Evolutionary conservation across 495 filamentous ascomycete genomes (phyloP), one percentile per base, ranked within the genome.

Genomic region (Hamigera avellanea): DNA sequence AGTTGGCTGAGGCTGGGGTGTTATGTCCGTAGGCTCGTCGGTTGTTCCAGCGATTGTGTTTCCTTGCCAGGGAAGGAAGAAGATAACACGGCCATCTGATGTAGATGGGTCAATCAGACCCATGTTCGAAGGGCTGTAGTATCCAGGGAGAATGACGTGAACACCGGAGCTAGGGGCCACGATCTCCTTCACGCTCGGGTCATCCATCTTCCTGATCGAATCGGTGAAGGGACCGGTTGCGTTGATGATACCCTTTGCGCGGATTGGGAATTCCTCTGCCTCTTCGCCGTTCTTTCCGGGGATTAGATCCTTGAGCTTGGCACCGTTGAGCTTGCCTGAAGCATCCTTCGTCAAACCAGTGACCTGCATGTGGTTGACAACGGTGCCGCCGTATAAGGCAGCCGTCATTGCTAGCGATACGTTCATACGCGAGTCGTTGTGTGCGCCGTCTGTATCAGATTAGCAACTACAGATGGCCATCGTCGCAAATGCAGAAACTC

Each of bases 361-460:
- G 36, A 96, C 87, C 61, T 96, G 86, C 50, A 89, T 61, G 58
- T 98, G 86, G 55, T 95, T 96, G 33, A 93, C 80, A 14, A 98
- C 79, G 2, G 89, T 96, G 30, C 79, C 75, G 30, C 91, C 91
- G 50, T 95, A 95, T 21, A 95, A 67, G 1, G 91, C 91, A 9
- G 88, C 89, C 14, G 91, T 98, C 81, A 94, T 89, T 8, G 83
- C 89, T 32, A 96, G 66, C 6, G 88, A 93, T 27, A 95, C 86
- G 47, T 98, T 98, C 91, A 98, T 98, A 34, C 91, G 75, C 16
- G 91, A 95, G 58, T 98, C 91, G 52, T 96, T 98, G 66, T 98
- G 91, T 2, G 87, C 87, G 45, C 91, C 91, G 64, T 98, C 89
- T 67, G 33, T 16, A 31, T 8, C 30, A 12, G 13, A 37, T 54